Base-by-base conservation (phyloP, 148 eudicot genomes). In the Agrostemma githago region DNA sequence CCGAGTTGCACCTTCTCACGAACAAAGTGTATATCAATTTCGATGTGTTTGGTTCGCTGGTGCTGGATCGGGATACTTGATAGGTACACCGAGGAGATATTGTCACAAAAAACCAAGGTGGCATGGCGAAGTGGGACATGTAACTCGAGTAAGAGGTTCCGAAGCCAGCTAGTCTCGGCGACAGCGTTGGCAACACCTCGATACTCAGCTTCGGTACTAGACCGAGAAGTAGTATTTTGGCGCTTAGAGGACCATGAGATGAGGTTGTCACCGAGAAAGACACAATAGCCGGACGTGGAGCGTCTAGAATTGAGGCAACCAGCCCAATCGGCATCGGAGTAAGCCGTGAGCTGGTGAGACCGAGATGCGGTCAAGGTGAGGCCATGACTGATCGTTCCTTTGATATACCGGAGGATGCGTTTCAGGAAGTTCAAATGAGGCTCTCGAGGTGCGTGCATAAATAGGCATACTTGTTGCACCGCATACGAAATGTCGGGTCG, bases 171-270 rank as follows among this genome's bases (percentile, higher is more conserved):
- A 26, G 16, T 56, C 14, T 12, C 16, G 59, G 1, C 11, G 17
- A 15, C 59, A 2, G 6, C 51, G 40, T 66, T 66, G 1, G 70
- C 70, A 39, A 41, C 51, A 3, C 53, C 51, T 3, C 51, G 9
- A 40, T 66, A 66, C 20, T 66, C 70, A 41, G 53, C 51, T 8
- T 66, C 51, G 7, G 70, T 51, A 40, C 51, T 66, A 16, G 70
- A 66, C 8, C 70, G 70, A 6, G 44, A 66, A 5, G 41, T 1
- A 3, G 26, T 66, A 6, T 48, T 21, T 17, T 66, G 46, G 0
- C 26, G 51, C 8, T 66, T 66, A 5, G 51, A 66, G 7, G 51
- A 66, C 70, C 51, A 56, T 0, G 59, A 56, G 4, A 56, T 16
- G 34, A 26, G 34, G 34, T 26, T 26, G 34, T 26, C 34, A 26